These are phyloP conservation scores for Oenanthe javanica DNA, from an alignment of 140 eudicot genomes.

Conservation along the genomic window DNA sequence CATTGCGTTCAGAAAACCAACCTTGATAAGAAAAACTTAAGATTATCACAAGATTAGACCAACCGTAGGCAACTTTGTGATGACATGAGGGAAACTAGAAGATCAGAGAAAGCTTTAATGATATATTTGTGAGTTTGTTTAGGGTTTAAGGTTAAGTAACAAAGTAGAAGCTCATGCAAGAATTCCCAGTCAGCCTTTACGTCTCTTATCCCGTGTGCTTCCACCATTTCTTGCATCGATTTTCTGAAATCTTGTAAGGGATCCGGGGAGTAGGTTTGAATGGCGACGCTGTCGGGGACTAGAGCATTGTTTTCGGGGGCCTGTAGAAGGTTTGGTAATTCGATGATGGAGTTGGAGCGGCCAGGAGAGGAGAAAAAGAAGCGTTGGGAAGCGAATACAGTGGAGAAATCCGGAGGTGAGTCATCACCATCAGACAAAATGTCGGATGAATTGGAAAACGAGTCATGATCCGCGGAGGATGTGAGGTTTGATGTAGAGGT, in stretches of 20 bases:
- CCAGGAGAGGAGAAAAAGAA: slow-evolving; percentile 66
- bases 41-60: background rate
- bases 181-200: slow-evolving; percentile 32
- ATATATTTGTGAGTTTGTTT: slow-evolving; percentile 39
- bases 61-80: background rate
- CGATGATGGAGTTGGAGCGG: slow-evolving; percentile 42
- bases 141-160: slow-evolving; percentile 44
- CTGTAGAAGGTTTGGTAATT: slow-evolving; percentile 12
- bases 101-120: slow-evolving; percentile 40
- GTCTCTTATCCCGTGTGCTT: slow-evolving; percentile 24
- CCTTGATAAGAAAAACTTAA: background rate
- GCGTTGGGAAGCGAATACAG: slow-evolving; percentile 42
- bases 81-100: slow-evolving; percentile 12
- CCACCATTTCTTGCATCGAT: slow-evolving; percentile 68
- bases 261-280: slow-evolving; percentile 42
- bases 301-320: background rate
- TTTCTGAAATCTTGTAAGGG: slow-evolving; percentile 36
- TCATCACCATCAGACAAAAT: background rate
- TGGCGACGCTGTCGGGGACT: slow-evolving; percentile 21
- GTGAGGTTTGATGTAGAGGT: slow-evolving; percentile 2
- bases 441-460: slow-evolving; percentile 15
- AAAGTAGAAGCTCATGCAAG: slow-evolving; percentile 46
- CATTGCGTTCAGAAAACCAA: background rate
- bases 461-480: slow-evolving; percentile 1
- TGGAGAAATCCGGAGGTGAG: slow-evolving; percentile 32